Percentiles rank a stretch among this genome's conserved stretches.
Evolutionary conservation across 1,284 basidiomycete genomes (phyloP).

Genomic region (Inonotus obliquus): DNA sequence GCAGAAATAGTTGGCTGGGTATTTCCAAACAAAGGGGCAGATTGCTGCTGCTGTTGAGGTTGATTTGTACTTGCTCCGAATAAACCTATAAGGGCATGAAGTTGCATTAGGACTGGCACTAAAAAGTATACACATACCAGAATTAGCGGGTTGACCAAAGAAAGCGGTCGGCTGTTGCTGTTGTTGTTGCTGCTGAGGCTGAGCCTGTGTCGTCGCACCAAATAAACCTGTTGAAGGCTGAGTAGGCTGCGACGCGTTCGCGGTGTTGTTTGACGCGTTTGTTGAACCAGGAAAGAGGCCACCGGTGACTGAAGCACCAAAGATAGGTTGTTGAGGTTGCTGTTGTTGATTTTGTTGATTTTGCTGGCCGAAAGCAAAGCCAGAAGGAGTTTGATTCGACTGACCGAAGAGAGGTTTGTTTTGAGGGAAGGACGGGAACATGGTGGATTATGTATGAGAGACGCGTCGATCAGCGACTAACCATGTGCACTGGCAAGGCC

Average conservation of each 20-base stretch:
- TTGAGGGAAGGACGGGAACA: slow-evolving; percentile 9
- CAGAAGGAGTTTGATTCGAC: slow-evolving; percentile 22
- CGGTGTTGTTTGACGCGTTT: neutral
- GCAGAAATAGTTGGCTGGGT: slow-evolving; percentile 6
- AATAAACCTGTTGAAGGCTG: slow-evolving; percentile 31
- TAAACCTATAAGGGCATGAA: neutral
- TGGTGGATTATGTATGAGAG: slow-evolving; percentile 3
- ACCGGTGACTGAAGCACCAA: slow-evolving; percentile 10
- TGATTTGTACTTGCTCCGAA: slow-evolving; percentile 16
- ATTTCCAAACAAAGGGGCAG: slow-evolving; percentile 2
- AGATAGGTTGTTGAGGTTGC: slow-evolving; percentile 12
- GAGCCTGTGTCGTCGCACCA: slow-evolving; percentile 25
- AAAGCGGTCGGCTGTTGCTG: slow-evolving; percentile 19
- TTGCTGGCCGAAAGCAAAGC: slow-evolving; percentile 25
- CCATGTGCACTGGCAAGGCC: too few relatives aligned
- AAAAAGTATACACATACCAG: slow-evolving; percentile 17
- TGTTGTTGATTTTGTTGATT: slow-evolving; percentile 16
- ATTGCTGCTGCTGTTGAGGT: slow-evolving; percentile 1
- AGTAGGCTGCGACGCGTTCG: slow-evolving; percentile 11
- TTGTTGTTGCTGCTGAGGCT: slow-evolving; percentile 26
- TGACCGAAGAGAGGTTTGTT: slow-evolving; percentile 31
- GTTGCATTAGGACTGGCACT: slow-evolving; percentile 1
- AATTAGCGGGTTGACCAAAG: slow-evolving; percentile 23
- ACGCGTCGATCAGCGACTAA: neutral
- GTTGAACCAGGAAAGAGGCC: slow-evolving; percentile 27